These are phyloP conservation scores for Podila horticola DNA, from an alignment of 192 early-diverging fungal species.

Conservation along the genomic window DNA sequence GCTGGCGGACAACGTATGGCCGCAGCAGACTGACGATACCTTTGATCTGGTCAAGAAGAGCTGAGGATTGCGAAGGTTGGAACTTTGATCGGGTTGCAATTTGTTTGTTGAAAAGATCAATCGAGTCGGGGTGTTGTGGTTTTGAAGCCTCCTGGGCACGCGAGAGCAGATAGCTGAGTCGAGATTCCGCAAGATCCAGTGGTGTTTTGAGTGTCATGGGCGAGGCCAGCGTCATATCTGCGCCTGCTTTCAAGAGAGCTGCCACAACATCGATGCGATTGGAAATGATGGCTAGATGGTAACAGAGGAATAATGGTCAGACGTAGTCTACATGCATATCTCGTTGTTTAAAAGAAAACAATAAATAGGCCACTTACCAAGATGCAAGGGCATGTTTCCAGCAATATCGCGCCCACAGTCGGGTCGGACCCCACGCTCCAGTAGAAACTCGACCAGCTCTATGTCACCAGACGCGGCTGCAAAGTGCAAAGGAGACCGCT, in stretches of 20 bases:
- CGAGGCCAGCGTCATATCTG: constrained; percentile 48
- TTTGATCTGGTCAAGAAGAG: constrained; percentile 38
- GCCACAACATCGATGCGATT: constrained; percentile 46
- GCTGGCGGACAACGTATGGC: constrained; percentile 48
- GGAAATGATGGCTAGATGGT: constrained; percentile 36
- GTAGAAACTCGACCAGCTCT: constrained; percentile 43
- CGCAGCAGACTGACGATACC: constrained; percentile 36
- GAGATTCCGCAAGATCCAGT: constrained; percentile 42
- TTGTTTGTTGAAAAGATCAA: constrained; percentile 33
- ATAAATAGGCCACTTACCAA: constrained; percentile 15
- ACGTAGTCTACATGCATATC: not conserved
- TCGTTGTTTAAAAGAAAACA: not conserved
- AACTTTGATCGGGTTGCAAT: constrained; percentile 17
- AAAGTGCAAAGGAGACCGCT: constrained; percentile 48
- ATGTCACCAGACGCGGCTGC: constrained; percentile 46
- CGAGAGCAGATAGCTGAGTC: constrained; percentile 37
- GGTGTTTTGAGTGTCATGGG: constrained; percentile 52
- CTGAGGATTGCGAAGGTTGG: constrained; percentile 17
- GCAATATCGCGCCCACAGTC: constrained; percentile 50
- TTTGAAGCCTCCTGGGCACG: constrained; percentile 31
- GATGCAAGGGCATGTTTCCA: constrained; percentile 45
- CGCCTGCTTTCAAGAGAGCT: constrained; percentile 43
- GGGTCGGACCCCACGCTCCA: constrained; percentile 44
- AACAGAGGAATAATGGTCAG: not conserved
- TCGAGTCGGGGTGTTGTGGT: not conserved